Conservation (phyloP, 2,329 filamentous ascomycete species). For the Nigrospora osmanthi region DNA sequence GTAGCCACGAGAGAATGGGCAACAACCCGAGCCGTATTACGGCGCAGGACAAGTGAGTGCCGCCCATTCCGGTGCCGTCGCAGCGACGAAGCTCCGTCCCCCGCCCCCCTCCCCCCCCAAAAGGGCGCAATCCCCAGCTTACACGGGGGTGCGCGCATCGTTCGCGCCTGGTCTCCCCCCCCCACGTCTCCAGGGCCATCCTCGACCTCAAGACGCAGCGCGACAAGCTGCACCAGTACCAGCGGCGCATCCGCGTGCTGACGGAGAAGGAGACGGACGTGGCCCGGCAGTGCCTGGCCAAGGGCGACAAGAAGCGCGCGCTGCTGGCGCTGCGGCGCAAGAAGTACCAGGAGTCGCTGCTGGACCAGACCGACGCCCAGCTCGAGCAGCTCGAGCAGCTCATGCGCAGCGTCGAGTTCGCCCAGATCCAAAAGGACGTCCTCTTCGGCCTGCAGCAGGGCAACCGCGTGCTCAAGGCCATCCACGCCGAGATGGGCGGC, state of each 20-base stretch:
- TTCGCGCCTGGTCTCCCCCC: too few relatives aligned
- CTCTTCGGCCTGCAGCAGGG: conserved; percentile 89
- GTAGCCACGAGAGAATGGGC: conserved; percentile 33
- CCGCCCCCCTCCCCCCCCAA: conserved; percentile 1
- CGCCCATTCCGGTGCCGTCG: conserved; percentile 1
- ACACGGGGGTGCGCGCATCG: conserved; percentile 7
- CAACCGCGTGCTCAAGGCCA: conserved; percentile 80
- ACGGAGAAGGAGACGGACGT: conserved; percentile 83
- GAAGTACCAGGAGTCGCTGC: conserved; percentile 90
- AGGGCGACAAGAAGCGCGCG: conserved; percentile 72
- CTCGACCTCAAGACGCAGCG: conserved; percentile 96
- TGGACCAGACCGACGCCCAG: conserved; percentile 85
- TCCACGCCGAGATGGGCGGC: conserved; percentile 93
- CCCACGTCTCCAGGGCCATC: conserved; percentile 61
- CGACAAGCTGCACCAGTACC: conserved; percentile 94
- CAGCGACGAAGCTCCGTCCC: too few relatives aligned
- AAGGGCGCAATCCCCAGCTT: conserved; percentile 2
- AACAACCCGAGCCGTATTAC: conserved; percentile 50
- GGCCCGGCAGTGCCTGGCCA: conserved; percentile 72
- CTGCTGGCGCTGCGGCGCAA: conserved; percentile 85
- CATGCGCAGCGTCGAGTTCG: conserved; percentile 87
- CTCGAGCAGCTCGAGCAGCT: conserved; percentile 89
- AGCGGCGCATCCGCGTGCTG: conserved; percentile 78
- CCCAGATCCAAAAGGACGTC: conserved; percentile 93
- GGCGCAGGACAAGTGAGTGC: conserved; percentile 73